Conservation (phyloP, 2,329 filamentous ascomycete species). For the Curvularia lunata region DNA sequence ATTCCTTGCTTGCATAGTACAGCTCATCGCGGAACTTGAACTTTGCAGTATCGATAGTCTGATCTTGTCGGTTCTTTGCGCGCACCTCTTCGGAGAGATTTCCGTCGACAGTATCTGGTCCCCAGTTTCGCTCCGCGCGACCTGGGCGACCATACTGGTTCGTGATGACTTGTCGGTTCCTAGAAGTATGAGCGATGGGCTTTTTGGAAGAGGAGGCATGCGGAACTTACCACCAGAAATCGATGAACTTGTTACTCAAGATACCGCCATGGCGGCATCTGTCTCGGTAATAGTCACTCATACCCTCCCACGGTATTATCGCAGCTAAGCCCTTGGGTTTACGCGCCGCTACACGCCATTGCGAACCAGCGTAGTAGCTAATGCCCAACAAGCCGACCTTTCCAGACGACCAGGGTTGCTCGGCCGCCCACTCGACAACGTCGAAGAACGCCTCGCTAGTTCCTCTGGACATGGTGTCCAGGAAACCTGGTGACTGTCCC, state of each 20-base stretch:
- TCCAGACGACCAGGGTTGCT: conserved; percentile 58
- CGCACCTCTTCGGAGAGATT: conserved; percentile 62
- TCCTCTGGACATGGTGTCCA: conserved; percentile 61
- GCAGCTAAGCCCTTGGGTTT: conserved; percentile 59
- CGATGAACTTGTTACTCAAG: conserved; percentile 47
- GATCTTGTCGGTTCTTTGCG: conserved; percentile 54
- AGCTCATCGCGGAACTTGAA: conserved; percentile 66
- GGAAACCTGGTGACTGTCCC: conserved; percentile 59
- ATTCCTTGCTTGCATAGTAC: conserved; percentile 71
- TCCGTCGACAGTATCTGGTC: conserved; percentile 64
- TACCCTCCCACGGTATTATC: conserved; percentile 63
- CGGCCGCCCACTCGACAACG: conserved; percentile 60
- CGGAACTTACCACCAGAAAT: conserved; percentile 62
- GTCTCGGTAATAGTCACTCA: conserved; percentile 62
- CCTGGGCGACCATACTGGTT: conserved; percentile 71
- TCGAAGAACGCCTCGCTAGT: conserved; percentile 61
- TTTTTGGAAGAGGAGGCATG: too few species aligned
- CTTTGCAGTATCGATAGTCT: conserved; percentile 42
- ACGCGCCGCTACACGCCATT: conserved; percentile 62
- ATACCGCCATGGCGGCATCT: conserved; percentile 51
- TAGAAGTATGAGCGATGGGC: conserved; percentile 32
- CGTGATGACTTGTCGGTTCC: conserved; percentile 67
- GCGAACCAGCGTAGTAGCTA: conserved; percentile 60
- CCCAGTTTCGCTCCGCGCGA: conserved; percentile 59
- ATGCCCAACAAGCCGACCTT: conserved; percentile 61